phyloP scores from a whole-genome alignment of 75 land plant species.

The Isoetes taiwanensis region DNA sequence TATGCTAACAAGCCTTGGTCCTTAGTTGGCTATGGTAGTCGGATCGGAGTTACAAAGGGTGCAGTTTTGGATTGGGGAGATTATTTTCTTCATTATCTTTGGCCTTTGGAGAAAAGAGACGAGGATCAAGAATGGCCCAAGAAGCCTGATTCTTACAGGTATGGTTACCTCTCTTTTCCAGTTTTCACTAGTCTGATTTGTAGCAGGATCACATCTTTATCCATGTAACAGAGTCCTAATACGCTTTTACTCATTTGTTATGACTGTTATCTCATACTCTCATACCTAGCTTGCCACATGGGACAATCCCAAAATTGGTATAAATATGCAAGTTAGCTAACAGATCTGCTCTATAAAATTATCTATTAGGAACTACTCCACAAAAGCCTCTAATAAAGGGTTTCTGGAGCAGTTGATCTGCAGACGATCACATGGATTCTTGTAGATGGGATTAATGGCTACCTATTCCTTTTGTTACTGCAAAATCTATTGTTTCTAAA shows the following conservation, averaged over 20 bases:
- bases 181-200: neutral
- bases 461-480: too few species aligned
- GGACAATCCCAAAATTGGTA: too few species aligned
- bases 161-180: neutral
- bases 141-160: neutral
- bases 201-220: neutral
- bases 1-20: slow-evolving; percentile 34
- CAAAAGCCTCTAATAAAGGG: too few species aligned
- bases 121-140: neutral
- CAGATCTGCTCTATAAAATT: too few species aligned
- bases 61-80: slow-evolving; percentile 68
- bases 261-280: too few species aligned
- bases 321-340: too few species aligned
- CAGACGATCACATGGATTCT: too few species aligned
- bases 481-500: too few species aligned
- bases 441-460: too few species aligned
- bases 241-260: neutral
- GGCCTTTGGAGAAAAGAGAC: slow-evolving; percentile 3
- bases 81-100: slow-evolving; percentile 40
- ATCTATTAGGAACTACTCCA: too few species aligned
- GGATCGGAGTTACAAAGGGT: slow-evolving; percentile 41
- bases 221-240: neutral
- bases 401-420: too few species aligned
- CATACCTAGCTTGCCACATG: too few species aligned
- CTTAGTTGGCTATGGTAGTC: slow-evolving; percentile 58